These are phyloP conservation scores for Monosporascus sp. DNA, from an alignment of 2,329 filamentous ascomycete species.

Conservation along the genomic window DNA sequence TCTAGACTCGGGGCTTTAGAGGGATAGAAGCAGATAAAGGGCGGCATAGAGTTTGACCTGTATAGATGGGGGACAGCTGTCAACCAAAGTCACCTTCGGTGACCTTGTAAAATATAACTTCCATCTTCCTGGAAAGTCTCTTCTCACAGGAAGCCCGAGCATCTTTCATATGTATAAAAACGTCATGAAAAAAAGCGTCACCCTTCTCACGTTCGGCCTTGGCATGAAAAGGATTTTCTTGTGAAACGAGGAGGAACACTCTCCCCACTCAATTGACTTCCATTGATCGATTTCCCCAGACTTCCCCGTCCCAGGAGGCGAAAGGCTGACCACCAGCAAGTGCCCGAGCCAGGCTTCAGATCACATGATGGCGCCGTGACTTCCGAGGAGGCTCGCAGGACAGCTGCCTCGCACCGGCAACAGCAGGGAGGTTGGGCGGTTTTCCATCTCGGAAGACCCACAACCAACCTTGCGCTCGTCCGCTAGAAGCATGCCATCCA, in stretches of 20 bases:
- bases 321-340: too few species aligned
- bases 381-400: not conserved
- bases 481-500: not conserved
- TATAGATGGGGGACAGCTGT: slow-evolving; percentile 22
- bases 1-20: slow-evolving; percentile 21
- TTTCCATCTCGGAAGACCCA: not conserved
- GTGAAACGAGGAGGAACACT: not conserved
- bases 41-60: slow-evolving; percentile 25
- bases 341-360: not conserved
- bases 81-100: slow-evolving; percentile 6
- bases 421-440: not conserved
- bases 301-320: not conserved
- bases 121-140: slow-evolving; percentile 7
- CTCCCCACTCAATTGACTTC: slow-evolving; percentile 8
- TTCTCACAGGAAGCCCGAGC: not conserved
- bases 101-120: slow-evolving; percentile 19
- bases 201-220: not conserved
- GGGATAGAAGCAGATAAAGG: slow-evolving; percentile 15
- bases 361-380: not conserved
- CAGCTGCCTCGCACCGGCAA: not conserved
- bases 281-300: slow-evolving; percentile 2
- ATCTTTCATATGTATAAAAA: not conserved
- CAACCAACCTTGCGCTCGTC: not conserved
- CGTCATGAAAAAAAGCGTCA: slow-evolving; percentile 1
- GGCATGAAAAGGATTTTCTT: not conserved